Evolutionary conservation across 148 eudicot genomes (phyloP).

Genomic region (Tetragonia tetragonoides): DNA sequence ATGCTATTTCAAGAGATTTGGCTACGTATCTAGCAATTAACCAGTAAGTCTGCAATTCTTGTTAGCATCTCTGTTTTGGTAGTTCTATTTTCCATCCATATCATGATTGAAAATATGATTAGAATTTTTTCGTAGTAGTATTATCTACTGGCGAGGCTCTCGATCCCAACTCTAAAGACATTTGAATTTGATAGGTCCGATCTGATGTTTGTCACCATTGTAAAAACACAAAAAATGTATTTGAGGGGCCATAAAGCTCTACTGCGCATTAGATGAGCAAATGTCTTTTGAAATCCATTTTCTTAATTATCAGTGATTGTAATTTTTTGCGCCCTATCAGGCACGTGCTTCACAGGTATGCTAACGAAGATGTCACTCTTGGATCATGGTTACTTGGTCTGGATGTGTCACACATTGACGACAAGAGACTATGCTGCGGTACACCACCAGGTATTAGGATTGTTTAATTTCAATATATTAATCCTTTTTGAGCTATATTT

Average conservation of each 20-base stretch:
- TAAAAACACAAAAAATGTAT: not conserved
- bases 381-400: slow-evolving; percentile 77
- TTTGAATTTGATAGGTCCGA: not conserved
- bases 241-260: not conserved
- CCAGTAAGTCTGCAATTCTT: slow-evolving; percentile 38
- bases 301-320: not conserved
- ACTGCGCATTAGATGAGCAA: not conserved
- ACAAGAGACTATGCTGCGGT: slow-evolving; percentile 64
- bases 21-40: slow-evolving; percentile 58
- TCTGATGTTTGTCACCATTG: not conserved
- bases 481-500: not conserved
- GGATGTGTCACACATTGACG: slow-evolving; percentile 67
- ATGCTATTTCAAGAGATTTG: slow-evolving; percentile 66
- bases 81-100: not conserved
- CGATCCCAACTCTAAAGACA: not conserved
- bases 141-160: not conserved
- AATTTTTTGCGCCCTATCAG: slow-evolving; percentile 25
- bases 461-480: not conserved
- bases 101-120: not conserved
- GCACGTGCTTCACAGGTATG: slow-evolving; percentile 63
- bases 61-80: not conserved
- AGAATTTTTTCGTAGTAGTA: not conserved
- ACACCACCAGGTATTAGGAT: slow-evolving; percentile 63
- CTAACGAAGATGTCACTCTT: slow-evolving; percentile 70
- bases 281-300: not conserved